A percentile compares a stretch with the other conserved stretches of the same genome.
These are phyloP conservation scores for Viola odorata DNA, from an alignment of 345 rosid genomes.

Conservation along the genomic window DNA sequence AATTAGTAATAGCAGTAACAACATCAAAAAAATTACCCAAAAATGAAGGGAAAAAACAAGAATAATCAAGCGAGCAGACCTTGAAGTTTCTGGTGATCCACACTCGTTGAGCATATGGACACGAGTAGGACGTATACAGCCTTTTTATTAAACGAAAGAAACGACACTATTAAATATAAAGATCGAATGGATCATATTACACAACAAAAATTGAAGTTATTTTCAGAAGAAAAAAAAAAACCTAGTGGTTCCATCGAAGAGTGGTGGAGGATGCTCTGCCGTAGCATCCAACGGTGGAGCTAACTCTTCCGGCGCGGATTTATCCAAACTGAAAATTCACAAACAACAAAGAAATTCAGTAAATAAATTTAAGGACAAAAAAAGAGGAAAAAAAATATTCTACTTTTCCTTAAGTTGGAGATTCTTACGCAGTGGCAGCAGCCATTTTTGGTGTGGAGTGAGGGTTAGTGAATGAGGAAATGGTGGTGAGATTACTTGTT, in stretches of 20 bases:
- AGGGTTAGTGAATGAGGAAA: neutral
- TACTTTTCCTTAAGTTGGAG: neutral
- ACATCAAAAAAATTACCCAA: neutral
- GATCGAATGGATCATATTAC: neutral
- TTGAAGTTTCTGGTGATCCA: constrained; percentile 92
- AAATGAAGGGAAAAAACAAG: neutral
- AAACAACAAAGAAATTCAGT: no score
- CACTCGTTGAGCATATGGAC: constrained; percentile 86
- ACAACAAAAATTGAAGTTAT: no score
- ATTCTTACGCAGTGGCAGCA: constrained; percentile 3
- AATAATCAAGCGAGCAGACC: constrained; percentile 28
- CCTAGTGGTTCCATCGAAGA: constrained; percentile 78
- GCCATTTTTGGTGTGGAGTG: neutral
- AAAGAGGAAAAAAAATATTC: neutral
- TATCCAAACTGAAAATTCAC: constrained; percentile 8
- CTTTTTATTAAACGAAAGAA: constrained; percentile 22
- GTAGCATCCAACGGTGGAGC: constrained; percentile 43
- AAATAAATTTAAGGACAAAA: neutral
- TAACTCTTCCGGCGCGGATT: constrained; percentile 37
- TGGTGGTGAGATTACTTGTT: neutral
- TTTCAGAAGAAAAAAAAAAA: constrained; percentile 9
- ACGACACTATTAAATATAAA: neutral
- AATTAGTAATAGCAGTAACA: neutral
- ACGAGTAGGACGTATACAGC: constrained; percentile 50
- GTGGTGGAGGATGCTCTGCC: constrained; percentile 61